These are phyloP conservation scores for Debaryomycetaceae sp. DNA, from an alignment of 1,139 yeast genomes.

Conservation along the genomic window DNA sequence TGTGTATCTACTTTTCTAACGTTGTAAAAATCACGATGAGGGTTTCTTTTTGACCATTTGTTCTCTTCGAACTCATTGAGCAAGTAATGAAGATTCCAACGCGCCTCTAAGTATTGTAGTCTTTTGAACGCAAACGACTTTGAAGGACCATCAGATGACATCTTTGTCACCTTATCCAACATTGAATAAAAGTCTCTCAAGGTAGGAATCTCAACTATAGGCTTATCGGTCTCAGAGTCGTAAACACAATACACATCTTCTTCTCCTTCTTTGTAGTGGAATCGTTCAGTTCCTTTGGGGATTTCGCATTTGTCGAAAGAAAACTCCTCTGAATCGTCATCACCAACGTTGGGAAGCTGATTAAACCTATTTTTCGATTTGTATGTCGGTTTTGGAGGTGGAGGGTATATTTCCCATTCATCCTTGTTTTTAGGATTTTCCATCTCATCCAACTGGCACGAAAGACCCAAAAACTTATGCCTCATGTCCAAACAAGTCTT, in stretches of 20 bases:
- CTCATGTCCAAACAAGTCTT: slow-evolving; percentile 71
- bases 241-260: slow-evolving; percentile 70
- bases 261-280: slow-evolving; percentile 49
- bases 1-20: slow-evolving; percentile 98
- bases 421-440: slow-evolving; percentile 79
- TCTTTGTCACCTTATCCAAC: slow-evolving; percentile 61
- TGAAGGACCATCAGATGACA: slow-evolving; percentile 94
- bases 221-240: slow-evolving; percentile 28
- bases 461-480: slow-evolving; percentile 66
- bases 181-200: slow-evolving; percentile 82
- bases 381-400: slow-evolving; percentile 93
- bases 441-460: slow-evolving; percentile 61
- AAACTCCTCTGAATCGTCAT: slow-evolving; percentile 48
- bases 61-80: slow-evolving; percentile 92
- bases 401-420: slow-evolving; percentile 82
- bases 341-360: slow-evolving; percentile 38
- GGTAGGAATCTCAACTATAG: slow-evolving; percentile 65
- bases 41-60: slow-evolving; percentile 69
- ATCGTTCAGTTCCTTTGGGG: slow-evolving; percentile 55
- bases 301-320: slow-evolving; percentile 57
- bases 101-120: slow-evolving; percentile 89
- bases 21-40: slow-evolving; percentile 96
- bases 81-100: slow-evolving; percentile 88
- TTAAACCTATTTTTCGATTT: slow-evolving; percentile 60
- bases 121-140: slow-evolving; percentile 95